Percentiles rank a stretch among this genome's conserved stretches.
Conservation (phyloP, 768 basidiomycete species). For the Rhodosporidiobolus odoratus region DNA sequence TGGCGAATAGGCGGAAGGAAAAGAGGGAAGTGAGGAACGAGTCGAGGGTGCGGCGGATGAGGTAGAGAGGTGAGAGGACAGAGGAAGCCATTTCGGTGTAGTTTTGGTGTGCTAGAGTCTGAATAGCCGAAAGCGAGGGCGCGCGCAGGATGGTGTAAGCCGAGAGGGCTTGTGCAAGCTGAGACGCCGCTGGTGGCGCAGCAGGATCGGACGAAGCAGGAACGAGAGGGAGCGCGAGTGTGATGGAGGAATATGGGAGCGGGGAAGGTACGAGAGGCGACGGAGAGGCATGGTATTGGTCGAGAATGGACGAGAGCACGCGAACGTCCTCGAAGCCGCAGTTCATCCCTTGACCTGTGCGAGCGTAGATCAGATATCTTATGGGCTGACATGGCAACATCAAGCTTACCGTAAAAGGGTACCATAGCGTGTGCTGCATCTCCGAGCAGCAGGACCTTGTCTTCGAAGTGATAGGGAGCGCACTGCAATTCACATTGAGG, state of each 20-base stretch:
- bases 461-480: constrained; percentile 83
- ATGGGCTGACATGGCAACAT: not conserved
- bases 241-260: constrained; percentile 28
- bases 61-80: constrained; percentile 30
- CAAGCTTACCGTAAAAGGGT: constrained; percentile 65
- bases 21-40: constrained; percentile 39
- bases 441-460: constrained; percentile 79
- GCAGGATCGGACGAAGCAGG: not conserved
- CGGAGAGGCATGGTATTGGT: constrained; percentile 58
- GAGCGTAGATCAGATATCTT: not conserved
- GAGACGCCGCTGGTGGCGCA: not conserved
- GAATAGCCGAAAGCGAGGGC: constrained; percentile 83
- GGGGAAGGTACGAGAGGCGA: constrained; percentile 26
- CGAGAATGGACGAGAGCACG: constrained; percentile 69
- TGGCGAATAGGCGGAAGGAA: constrained; percentile 9
- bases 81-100: constrained; percentile 62
- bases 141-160: constrained; percentile 76
- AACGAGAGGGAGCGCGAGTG: not conserved
- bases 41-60: constrained; percentile 35
- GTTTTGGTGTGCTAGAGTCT: constrained; percentile 88
- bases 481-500: constrained; percentile 52
- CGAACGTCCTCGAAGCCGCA: constrained; percentile 97
- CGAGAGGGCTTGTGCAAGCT: constrained; percentile 58
- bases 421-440: constrained; percentile 98
- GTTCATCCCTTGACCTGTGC: constrained; percentile 77